Evolutionary conservation across 176 grass and related monocot species (phyloP).

Genomic region (Aegilops umbellulata): DNA sequence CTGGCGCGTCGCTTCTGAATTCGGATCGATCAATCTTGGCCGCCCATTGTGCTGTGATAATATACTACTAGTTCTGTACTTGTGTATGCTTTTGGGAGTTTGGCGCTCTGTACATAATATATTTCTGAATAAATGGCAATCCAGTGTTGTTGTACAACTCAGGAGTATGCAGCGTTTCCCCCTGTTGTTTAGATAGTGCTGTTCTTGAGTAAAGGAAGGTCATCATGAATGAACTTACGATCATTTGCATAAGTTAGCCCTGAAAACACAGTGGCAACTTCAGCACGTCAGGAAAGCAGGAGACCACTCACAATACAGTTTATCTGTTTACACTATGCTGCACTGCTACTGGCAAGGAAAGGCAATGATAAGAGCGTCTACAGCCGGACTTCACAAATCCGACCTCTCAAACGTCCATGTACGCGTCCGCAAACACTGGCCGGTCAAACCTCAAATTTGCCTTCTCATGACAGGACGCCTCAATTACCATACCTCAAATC

Average conservation of each 20-base stretch:
- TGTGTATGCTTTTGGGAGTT: neutral
- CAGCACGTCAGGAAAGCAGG: neutral
- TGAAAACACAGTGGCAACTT: conserved; percentile 34
- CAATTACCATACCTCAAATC: no score
- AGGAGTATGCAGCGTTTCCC: neutral
- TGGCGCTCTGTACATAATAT: neutral
- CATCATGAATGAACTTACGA: conserved; percentile 62
- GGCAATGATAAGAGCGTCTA: no score
- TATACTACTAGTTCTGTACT: neutral
- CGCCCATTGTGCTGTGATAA: neutral
- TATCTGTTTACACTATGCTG: no score
- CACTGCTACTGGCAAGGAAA: neutral
- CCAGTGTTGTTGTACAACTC: neutral
- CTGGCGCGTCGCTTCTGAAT: conserved; percentile 34
- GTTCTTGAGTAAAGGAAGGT: conserved; percentile 60
- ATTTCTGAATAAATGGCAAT: neutral
- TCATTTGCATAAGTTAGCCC: conserved; percentile 94
- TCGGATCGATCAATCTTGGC: neutral
- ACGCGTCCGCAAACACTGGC: no score
- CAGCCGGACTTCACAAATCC: no score
- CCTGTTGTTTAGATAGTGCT: conserved; percentile 78
- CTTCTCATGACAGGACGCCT: no score
- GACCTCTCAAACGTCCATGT: no score
- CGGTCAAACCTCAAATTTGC: no score
- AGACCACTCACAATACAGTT: neutral